These are phyloP conservation scores for Metschnikowia rubicola DNA, from an alignment of 805 yeast species.

Conservation along the genomic window DNA sequence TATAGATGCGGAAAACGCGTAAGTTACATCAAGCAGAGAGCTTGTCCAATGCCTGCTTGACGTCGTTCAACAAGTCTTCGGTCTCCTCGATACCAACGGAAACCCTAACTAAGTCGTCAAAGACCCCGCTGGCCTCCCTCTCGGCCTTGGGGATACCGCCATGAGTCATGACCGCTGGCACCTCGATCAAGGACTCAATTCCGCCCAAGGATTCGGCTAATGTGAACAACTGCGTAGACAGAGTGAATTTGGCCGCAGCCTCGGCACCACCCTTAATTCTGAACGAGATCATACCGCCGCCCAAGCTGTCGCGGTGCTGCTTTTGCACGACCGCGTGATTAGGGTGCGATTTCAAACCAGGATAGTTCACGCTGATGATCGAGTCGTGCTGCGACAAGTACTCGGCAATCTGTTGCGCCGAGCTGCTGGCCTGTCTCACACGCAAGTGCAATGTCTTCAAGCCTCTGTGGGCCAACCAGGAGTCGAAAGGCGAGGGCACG, in stretches of 20 bases:
- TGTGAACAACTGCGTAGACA: slow-evolving; percentile 71
- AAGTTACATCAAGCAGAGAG: neutral
- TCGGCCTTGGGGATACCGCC: slow-evolving; percentile 81
- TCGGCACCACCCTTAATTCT: slow-evolving; percentile 79
- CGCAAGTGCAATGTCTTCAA: slow-evolving; percentile 82
- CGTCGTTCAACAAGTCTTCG: slow-evolving; percentile 70
- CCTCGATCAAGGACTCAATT: slow-evolving; percentile 79
- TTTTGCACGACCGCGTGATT: slow-evolving; percentile 59
- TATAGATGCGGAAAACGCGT: too few species aligned
- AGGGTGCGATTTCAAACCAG: slow-evolving; percentile 68
- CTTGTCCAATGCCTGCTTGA: slow-evolving; percentile 52
- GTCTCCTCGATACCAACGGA: slow-evolving; percentile 85
- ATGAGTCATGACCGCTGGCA: slow-evolving; percentile 90
- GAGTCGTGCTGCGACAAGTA: slow-evolving; percentile 47
- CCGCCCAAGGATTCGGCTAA: slow-evolving; percentile 91
- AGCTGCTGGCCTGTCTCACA: slow-evolving; percentile 61
- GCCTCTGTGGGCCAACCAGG: slow-evolving; percentile 92
- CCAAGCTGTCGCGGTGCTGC: slow-evolving; percentile 81
- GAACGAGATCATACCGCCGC: slow-evolving; percentile 91
- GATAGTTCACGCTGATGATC: slow-evolving; percentile 74
- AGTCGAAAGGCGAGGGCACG: slow-evolving; percentile 84
- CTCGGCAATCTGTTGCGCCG: slow-evolving; percentile 70
- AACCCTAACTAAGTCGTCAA: slow-evolving; percentile 75
- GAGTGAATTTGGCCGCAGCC: slow-evolving; percentile 71
- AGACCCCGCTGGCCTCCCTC: slow-evolving; percentile 78